Evolutionary conservation across 352 stramenopile genomes (phyloP).

Genomic region (Globisporangium spiculum): DNA sequence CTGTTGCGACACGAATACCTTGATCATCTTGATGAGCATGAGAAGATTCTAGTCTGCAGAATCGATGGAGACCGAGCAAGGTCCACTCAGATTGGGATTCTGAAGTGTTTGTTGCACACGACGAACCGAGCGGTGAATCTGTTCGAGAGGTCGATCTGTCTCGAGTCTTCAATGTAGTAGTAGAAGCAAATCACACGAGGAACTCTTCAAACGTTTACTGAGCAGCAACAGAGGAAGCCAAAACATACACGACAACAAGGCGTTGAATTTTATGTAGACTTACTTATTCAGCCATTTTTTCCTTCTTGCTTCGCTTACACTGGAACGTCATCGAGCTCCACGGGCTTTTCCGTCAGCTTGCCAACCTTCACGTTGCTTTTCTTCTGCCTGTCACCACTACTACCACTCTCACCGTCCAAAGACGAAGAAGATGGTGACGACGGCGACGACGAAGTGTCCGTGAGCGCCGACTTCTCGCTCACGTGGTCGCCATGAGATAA

Average conservation of each 20-base stretch:
- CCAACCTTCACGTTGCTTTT: not conserved
- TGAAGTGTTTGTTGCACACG: too few relatives aligned
- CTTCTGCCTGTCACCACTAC: not conserved
- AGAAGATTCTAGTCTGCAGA: too few relatives aligned
- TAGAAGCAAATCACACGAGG: not conserved
- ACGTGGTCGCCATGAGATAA: constrained; percentile 14
- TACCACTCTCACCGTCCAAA: not conserved
- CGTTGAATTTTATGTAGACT: constrained; percentile 2
- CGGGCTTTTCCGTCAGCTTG: not conserved
- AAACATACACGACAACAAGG: not conserved
- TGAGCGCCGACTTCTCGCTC: constrained; percentile 20
- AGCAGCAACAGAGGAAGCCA: not conserved
- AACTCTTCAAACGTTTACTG: too few relatives aligned
- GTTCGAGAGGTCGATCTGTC: too few relatives aligned
- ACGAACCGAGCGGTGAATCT: too few relatives aligned
- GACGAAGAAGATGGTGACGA: constrained; percentile 1
- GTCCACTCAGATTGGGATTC: too few relatives aligned
- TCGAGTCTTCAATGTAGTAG: too few relatives aligned
- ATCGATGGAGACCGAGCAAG: too few relatives aligned
- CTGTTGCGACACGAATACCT: too few relatives aligned
- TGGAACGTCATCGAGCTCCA: not conserved
- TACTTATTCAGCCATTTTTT: not conserved
- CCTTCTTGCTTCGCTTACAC: not conserved
- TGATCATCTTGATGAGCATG: too few relatives aligned
- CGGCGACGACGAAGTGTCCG: constrained; percentile 12